phyloP scores from a whole-genome alignment of 2,329 filamentous ascomycete species.

The Penicillium sp. region DNA sequence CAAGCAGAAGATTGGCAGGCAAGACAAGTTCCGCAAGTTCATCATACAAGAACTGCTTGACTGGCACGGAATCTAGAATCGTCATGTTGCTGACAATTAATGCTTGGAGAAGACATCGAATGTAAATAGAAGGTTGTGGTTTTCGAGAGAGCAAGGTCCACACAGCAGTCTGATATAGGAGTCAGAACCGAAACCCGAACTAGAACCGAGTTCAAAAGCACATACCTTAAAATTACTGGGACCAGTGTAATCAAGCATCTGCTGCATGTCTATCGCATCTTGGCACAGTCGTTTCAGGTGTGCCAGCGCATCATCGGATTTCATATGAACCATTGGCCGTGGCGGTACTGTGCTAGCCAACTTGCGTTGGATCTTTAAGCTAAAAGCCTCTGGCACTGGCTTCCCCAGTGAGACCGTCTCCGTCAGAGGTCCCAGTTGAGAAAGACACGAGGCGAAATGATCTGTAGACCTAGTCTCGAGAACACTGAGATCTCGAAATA shows the following conservation, averaged over 20 bases:
- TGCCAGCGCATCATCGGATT: slow-evolving; percentile 67
- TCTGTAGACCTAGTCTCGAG: slow-evolving; percentile 31
- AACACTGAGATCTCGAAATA: slow-evolving; percentile 40
- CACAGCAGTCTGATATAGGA: slow-evolving; percentile 62
- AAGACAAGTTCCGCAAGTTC: slow-evolving; percentile 78
- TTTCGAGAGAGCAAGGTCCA: slow-evolving; percentile 73
- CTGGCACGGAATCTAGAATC: slow-evolving; percentile 65
- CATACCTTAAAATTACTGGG: slow-evolving; percentile 68
- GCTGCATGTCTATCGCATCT: slow-evolving; percentile 68
- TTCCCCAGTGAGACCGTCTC: slow-evolving; percentile 62
- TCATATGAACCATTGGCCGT: slow-evolving; percentile 77
- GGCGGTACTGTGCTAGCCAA: slow-evolving; percentile 93
- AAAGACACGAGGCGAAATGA: slow-evolving; percentile 36
- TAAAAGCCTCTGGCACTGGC: slow-evolving; percentile 75
- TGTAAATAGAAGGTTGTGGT: slow-evolving; percentile 79
- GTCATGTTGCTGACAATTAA: slow-evolving; percentile 72
- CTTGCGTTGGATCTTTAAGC: slow-evolving; percentile 83
- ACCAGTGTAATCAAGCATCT: slow-evolving; percentile 66
- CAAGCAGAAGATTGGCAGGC: slow-evolving; percentile 67
- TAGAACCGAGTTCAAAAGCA: background rate
- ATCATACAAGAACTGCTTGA: slow-evolving; percentile 74
- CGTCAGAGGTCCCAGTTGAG: slow-evolving; percentile 55
- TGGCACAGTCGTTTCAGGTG: slow-evolving; percentile 69
- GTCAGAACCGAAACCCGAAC: slow-evolving; percentile 2
- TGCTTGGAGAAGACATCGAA: slow-evolving; percentile 74